phyloP scores from a whole-genome alignment of 1,139 yeast species.

The Kurtzmaniella quercitrusa region DNA sequence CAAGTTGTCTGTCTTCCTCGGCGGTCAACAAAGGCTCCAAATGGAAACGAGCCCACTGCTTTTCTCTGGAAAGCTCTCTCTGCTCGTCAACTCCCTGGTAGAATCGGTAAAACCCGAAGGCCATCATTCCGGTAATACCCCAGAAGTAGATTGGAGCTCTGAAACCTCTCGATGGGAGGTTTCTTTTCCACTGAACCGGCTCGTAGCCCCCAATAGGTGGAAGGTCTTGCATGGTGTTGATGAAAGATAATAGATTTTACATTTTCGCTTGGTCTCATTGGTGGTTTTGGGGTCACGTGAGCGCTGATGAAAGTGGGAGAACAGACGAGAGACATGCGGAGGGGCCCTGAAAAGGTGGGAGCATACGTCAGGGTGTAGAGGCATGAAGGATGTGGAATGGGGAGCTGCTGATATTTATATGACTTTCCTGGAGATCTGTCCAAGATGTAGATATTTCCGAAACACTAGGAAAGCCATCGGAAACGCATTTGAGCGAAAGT shows the following conservation, averaged over 20 bases:
- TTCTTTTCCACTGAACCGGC: constrained; percentile 86
- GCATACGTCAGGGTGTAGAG: no score
- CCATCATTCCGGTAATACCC: constrained; percentile 58
- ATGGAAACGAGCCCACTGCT: constrained; percentile 71
- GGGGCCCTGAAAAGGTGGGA: no score
- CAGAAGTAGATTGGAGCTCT: constrained; percentile 70
- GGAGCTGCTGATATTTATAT: no score
- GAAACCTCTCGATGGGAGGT: constrained; percentile 81
- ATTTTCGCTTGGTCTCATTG: constrained; percentile 1
- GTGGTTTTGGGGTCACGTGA: background rate
- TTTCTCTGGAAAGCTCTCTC: constrained; percentile 73
- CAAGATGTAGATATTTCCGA: no score
- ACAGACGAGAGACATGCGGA: no score
- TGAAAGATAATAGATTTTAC: background rate
- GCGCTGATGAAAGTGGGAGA: background rate
- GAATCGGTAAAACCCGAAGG: constrained; percentile 69
- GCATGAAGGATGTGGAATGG: no score
- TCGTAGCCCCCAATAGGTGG: constrained; percentile 89
- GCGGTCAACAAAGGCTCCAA: constrained; percentile 74
- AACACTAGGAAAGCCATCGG: no score
- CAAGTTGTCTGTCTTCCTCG: constrained; percentile 75
- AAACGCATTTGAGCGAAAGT: no score
- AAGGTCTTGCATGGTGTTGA: constrained; percentile 58
- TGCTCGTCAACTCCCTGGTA: constrained; percentile 71
- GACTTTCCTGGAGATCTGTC: no score